Evolutionary conservation across 2,329 filamentous ascomycete species (phyloP).

Genomic region (Aspergillus awamori): DNA sequence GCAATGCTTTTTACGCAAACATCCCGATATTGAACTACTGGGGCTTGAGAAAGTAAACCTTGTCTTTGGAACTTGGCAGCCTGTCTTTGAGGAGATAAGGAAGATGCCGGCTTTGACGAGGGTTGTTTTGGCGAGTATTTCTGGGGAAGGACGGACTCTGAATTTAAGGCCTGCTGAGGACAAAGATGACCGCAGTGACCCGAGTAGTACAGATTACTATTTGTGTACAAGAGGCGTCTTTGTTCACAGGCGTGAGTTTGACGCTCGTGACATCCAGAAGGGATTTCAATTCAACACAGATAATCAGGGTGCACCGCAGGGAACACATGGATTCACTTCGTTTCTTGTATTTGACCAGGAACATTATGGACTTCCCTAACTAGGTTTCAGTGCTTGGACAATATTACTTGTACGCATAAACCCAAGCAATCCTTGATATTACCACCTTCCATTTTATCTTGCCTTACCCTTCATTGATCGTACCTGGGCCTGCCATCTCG

Average conservation of each 20-base stretch:
- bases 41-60: background rate
- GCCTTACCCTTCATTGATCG: too few relatives aligned
- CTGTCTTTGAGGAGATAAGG: background rate
- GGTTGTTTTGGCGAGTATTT: background rate
- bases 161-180: background rate
- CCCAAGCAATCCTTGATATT: too few relatives aligned
- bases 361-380: background rate
- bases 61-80: slow-evolving; percentile 1
- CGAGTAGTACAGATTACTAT: background rate
- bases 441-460: too few relatives aligned
- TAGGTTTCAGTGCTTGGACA: background rate
- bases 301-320: background rate
- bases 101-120: background rate
- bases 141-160: background rate
- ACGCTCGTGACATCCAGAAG: background rate
- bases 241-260: slow-evolving; percentile 1
- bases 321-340: background rate
- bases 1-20: background rate
- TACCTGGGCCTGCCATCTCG: too few relatives aligned
- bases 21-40: background rate
- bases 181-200: background rate
- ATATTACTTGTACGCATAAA: too few relatives aligned
- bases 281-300: background rate
- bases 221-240: background rate
- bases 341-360: background rate